Conservation (phyloP, 352 stramenopile species). For the Globisporangium solare region DNA sequence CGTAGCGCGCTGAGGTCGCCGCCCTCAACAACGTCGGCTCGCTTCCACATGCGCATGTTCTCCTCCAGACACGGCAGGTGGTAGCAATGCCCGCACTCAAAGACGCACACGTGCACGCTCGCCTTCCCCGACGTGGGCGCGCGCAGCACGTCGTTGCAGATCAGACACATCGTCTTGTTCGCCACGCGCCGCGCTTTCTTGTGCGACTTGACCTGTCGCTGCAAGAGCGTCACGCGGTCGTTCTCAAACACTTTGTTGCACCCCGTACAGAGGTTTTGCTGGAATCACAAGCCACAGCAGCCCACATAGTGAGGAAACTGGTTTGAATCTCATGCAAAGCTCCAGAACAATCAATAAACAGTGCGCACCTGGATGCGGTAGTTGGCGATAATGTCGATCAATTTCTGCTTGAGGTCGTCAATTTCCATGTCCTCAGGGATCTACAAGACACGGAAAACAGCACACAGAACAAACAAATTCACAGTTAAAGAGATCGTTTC, state of each 20-base stretch:
- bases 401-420: constrained; percentile 73
- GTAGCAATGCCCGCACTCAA: constrained; percentile 82
- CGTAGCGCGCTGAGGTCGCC: constrained; percentile 36
- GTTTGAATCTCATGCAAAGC: background rate
- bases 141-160: constrained; percentile 60
- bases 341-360: background rate
- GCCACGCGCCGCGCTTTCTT: constrained; percentile 61
- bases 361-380: constrained; percentile 70
- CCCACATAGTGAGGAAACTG: too few relatives aligned
- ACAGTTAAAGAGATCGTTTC: too few relatives aligned
- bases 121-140: constrained; percentile 41
- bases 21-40: constrained; percentile 39
- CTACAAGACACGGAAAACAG: constrained; percentile 18
- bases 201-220: constrained; percentile 55
- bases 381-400: constrained; percentile 74
- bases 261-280: constrained; percentile 76
- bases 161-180: constrained; percentile 49
- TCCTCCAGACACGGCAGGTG: constrained; percentile 77
- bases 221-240: constrained; percentile 66
- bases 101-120: constrained; percentile 64
- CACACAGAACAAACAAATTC: background rate
- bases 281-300: background rate
- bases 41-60: constrained; percentile 87
- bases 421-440: constrained; percentile 84
- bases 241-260: constrained; percentile 78